Conservation (phyloP, 1,284 basidiomycete species). For the Inonotus hispidus region DNA sequence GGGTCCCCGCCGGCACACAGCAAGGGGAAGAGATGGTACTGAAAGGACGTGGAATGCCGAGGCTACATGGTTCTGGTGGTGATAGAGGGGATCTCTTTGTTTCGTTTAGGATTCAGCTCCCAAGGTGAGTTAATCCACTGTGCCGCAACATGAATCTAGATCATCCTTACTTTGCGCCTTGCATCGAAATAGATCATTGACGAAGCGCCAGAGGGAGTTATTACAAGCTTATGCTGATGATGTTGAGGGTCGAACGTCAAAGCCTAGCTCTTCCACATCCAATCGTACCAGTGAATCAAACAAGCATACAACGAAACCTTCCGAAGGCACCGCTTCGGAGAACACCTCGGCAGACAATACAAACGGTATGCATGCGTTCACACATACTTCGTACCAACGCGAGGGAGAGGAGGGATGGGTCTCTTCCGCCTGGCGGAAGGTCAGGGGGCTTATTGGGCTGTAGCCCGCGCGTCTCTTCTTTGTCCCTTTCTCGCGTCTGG, state of each 20-base stretch:
- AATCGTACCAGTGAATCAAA: conserved; percentile 24
- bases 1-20: conserved; percentile 91
- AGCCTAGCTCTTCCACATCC: conserved; percentile 22
- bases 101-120: conserved; percentile 83
- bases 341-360: conserved; percentile 32
- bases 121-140: conserved; percentile 56
- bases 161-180: conserved; percentile 15
- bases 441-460: conserved; percentile 63
- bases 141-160: conserved; percentile 18
- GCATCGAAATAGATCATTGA: conserved; percentile 57
- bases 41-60: conserved; percentile 81
- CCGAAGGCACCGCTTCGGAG: conserved; percentile 22
- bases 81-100: conserved; percentile 89
- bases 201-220: conserved; percentile 80
- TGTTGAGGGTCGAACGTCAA: conserved; percentile 61
- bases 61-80: conserved; percentile 54
- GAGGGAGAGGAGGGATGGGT: conserved; percentile 51
- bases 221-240: conserved; percentile 92
- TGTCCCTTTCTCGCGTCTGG: conserved; percentile 34
- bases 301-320: conserved; percentile 25
- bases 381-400: conserved; percentile 44
- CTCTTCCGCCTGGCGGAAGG: conserved; percentile 60
- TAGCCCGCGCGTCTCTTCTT: conserved; percentile 49
- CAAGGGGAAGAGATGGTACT: conserved; percentile 96
- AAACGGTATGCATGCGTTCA: conserved; percentile 73